Conservation (phyloP, 345 rosid genomes). For the Durio zibethinus region DNA sequence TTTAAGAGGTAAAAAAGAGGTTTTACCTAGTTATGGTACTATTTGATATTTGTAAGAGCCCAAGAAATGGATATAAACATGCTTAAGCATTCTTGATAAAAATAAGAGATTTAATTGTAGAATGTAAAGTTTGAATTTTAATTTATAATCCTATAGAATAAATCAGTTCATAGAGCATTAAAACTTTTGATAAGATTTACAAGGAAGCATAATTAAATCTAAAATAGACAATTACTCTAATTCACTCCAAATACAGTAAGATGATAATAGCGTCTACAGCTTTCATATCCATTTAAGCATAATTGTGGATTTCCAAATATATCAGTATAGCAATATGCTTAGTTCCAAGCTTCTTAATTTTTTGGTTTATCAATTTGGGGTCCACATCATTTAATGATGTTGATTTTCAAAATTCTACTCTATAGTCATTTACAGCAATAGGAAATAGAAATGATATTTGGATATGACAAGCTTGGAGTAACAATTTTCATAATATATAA, state of each 20-base stretch:
- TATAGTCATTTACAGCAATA: not conserved
- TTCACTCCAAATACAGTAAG: not conserved
- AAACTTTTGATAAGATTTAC: not conserved
- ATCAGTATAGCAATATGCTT: not conserved
- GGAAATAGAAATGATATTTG: not conserved
- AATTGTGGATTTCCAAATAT: not conserved
- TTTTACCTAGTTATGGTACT: conserved; percentile 72
- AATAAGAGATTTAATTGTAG: not conserved
- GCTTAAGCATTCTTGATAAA: not conserved
- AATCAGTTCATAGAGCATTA: not conserved
- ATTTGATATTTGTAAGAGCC: conserved; percentile 72
- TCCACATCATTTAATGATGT: not conserved
- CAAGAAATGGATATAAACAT: not conserved
- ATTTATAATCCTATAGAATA: not conserved
- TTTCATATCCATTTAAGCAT: not conserved
- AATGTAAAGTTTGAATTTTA: conserved; percentile 2
- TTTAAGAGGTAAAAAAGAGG: conserved; percentile 78
- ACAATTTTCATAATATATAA: not conserved
- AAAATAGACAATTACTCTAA: not conserved
- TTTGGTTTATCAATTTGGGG: not conserved
- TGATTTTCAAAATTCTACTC: not conserved
- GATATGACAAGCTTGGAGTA: not conserved
- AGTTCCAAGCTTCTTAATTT: not conserved
- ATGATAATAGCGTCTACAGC: not conserved
- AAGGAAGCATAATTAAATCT: not conserved